Evolutionary conservation across 176 grass and related monocot genomes (phyloP).

Genomic region (Microstegium vimineum): DNA sequence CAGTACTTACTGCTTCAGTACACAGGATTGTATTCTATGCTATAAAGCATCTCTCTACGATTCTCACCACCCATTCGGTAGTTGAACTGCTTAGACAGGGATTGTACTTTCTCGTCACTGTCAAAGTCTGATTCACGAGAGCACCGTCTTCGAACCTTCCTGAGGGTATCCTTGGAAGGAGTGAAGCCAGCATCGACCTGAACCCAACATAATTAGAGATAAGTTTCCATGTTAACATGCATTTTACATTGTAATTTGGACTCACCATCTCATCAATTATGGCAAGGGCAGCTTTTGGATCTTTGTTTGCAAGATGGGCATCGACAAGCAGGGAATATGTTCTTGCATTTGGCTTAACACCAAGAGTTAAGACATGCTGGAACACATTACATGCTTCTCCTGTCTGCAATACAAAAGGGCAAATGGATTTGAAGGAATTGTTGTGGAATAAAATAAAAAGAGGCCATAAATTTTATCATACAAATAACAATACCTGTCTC

Average conservation of each 20-base stretch:
- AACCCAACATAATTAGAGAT: conserved; percentile 26
- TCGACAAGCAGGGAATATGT: conserved; percentile 83
- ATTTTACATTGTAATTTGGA: conserved; percentile 24
- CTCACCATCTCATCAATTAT: conserved; percentile 66
- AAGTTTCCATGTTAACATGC: neutral
- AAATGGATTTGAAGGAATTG: conserved; percentile 15
- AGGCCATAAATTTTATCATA: conserved; percentile 4
- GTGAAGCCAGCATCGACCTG: conserved; percentile 77
- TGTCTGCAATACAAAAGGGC: conserved; percentile 47
- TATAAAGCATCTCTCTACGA: conserved; percentile 74
- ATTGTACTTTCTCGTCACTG: conserved; percentile 63
- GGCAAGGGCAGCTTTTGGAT: conserved; percentile 68
- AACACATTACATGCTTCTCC: conserved; percentile 79
- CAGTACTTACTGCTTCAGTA: conserved; percentile 50
- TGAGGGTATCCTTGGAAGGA: conserved; percentile 77
- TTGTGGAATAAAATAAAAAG: neutral
- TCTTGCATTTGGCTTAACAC: conserved; percentile 76
- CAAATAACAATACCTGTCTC: conserved; percentile 52
- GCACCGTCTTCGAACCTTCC: conserved; percentile 78
- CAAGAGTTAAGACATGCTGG: conserved; percentile 72
- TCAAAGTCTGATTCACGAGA: conserved; percentile 82
- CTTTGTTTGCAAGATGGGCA: conserved; percentile 66
- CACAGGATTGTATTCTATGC: conserved; percentile 57
- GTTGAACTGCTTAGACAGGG: conserved; percentile 54
- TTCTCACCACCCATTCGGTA: conserved; percentile 67